Conservation (phyloP, 352 stramenopile genomes). For the Pythium sukuiense region DNA sequence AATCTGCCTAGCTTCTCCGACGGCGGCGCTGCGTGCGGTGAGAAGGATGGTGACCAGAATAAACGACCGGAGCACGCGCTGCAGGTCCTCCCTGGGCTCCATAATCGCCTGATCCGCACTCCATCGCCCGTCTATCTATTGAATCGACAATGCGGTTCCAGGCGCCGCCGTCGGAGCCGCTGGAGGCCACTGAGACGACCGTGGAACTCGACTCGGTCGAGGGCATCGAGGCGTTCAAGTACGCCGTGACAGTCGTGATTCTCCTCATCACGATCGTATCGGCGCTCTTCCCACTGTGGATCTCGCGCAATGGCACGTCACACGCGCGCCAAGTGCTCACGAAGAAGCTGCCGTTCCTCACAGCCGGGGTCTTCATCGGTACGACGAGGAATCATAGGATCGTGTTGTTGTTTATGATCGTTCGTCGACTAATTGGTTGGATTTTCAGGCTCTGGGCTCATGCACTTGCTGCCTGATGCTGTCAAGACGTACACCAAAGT, state of each 20-base stretch:
- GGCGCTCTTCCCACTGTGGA: constrained; percentile 52
- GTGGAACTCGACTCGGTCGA: constrained; percentile 21
- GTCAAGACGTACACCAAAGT: constrained; percentile 59
- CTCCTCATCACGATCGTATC: constrained; percentile 59
- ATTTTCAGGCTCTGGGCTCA: constrained; percentile 41
- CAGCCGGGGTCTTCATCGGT: constrained; percentile 60
- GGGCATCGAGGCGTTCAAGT: constrained; percentile 49
- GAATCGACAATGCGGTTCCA: neutral
- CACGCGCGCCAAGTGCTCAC: constrained; percentile 40
- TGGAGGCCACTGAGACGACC: constrained; percentile 14
- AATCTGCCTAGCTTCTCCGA: constrained; percentile 5
- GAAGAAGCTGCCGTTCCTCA: constrained; percentile 63
- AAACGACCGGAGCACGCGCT: neutral
- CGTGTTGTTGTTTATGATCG: neutral
- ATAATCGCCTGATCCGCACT: neutral
- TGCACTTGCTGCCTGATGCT: constrained; percentile 58
- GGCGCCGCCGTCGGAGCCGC: neutral
- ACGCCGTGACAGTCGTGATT: constrained; percentile 43
- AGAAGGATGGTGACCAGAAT: neutral
- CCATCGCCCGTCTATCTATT: neutral
- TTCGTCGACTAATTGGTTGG: constrained; percentile 3
- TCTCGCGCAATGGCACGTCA: constrained; percentile 46
- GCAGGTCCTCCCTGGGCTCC: neutral
- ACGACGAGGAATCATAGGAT: neutral
- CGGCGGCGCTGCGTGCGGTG: constrained; percentile 1